Evolutionary conservation across 176 grass and related monocot species (phyloP).

Genomic region (Puya raimondii): DNA sequence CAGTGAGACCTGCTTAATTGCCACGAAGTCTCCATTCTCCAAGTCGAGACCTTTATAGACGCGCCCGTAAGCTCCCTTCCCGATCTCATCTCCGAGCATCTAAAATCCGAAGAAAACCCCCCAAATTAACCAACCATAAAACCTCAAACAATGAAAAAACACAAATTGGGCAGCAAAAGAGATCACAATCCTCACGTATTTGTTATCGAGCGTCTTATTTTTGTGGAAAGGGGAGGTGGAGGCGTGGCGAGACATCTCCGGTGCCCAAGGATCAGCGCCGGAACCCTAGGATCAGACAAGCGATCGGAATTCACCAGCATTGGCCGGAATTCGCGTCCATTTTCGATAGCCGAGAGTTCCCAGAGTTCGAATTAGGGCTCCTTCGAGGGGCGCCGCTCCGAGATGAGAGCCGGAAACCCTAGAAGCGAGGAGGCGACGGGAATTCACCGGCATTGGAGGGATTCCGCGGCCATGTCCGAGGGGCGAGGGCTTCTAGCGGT

Average conservation of each 20-base stretch:
- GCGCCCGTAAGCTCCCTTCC: slow-evolving; percentile 94
- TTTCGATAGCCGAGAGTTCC: neutral
- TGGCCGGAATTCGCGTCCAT: neutral
- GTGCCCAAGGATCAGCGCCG: slow-evolving; percentile 18
- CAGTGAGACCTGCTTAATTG: slow-evolving; percentile 97
- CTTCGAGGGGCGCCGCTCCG: neutral
- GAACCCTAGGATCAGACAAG: slow-evolving; percentile 5
- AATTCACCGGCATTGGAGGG: slow-evolving; percentile 17
- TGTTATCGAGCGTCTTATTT: slow-evolving; percentile 94
- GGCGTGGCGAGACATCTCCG: slow-evolving; percentile 57
- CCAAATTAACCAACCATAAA: slow-evolving; percentile 10
- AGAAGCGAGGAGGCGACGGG: neutral
- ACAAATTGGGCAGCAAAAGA: slow-evolving; percentile 16
- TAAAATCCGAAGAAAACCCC: slow-evolving; percentile 19
- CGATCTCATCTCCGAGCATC: slow-evolving; percentile 99
- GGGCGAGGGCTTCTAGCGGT: neutral
- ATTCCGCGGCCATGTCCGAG: neutral
- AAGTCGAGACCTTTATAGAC: slow-evolving; percentile 96
- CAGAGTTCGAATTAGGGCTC: neutral
- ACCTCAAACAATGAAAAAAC: slow-evolving; percentile 14
- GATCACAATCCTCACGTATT: slow-evolving; percentile 57
- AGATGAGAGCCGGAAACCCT: slow-evolving; percentile 18
- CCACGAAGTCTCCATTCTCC: slow-evolving; percentile 98
- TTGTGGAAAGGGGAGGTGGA: slow-evolving; percentile 63
- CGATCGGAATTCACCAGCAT: slow-evolving; percentile 17